Conservation (phyloP, 176 grass and related monocot species). For the Cenchrus americanus region DNA sequence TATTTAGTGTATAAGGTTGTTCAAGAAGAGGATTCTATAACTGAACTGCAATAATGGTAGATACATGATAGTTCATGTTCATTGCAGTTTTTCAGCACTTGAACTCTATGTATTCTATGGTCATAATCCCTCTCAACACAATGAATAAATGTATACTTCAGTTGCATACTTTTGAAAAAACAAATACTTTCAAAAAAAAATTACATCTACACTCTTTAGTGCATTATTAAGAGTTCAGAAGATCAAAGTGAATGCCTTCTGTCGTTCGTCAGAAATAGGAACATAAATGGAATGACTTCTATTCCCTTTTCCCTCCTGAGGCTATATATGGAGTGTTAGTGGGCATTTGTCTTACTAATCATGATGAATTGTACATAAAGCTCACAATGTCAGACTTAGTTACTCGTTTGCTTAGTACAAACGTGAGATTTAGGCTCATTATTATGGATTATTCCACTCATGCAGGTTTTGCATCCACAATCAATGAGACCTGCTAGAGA, state of each 20-base stretch:
- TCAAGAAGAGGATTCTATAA: background rate
- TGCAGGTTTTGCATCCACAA: conserved; percentile 90
- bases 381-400: background rate
- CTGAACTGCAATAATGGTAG: background rate
- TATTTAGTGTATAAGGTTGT: background rate
- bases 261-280: background rate
- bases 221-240: background rate
- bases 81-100: background rate
- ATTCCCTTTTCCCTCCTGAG: background rate
- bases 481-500: conserved; percentile 96
- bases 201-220: background rate
- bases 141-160: conserved; percentile 10
- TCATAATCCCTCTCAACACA: background rate
- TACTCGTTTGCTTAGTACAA: background rate
- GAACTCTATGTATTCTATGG: background rate
- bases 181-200: background rate
- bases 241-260: background rate
- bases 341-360: conserved; percentile 1
- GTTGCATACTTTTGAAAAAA: background rate
- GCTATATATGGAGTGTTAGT: background rate
- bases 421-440: conserved; percentile 17
- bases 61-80: background rate
- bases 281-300: background rate
- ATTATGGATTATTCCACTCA: conserved; percentile 7
- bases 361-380: conserved; percentile 18